Percentiles rank a stretch among this genome's conserved stretches.
These are phyloP conservation scores for Podila verticillata DNA, from an alignment of 192 early-diverging fungal genomes.

Conservation along the genomic window DNA sequence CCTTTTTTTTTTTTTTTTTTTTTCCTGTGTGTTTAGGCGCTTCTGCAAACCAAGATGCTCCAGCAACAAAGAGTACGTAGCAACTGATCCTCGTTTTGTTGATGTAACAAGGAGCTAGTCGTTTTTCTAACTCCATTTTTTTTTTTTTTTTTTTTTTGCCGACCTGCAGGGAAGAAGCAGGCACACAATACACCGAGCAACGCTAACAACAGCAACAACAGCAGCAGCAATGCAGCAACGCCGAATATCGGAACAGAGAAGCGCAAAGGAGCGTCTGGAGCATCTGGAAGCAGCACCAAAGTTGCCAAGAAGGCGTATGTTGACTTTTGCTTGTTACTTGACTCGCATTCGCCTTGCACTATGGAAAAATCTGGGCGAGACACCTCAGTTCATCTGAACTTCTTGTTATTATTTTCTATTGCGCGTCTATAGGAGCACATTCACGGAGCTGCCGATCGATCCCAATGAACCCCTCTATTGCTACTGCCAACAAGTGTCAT, in stretches of 20 bases:
- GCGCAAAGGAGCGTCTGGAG: constrained; percentile 19
- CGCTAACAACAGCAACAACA: constrained; percentile 11
- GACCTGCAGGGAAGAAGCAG: constrained; percentile 39
- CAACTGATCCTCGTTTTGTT: neutral
- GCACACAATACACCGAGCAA: constrained; percentile 25
- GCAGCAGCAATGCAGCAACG: constrained; percentile 11
- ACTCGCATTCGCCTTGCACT: neutral
- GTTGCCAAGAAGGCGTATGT: constrained; percentile 46
- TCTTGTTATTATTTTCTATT: too few relatives aligned
- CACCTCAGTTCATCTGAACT: too few relatives aligned
- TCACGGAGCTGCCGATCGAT: constrained; percentile 84
- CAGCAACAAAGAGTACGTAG: constrained; percentile 53
- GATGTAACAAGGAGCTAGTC: neutral
- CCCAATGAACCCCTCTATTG: constrained; percentile 98
- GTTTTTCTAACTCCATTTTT: neutral
- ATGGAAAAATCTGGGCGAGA: too few relatives aligned
- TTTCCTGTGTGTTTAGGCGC: neutral
- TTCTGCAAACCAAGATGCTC: constrained; percentile 19
- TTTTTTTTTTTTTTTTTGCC: neutral
- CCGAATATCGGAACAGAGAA: constrained; percentile 25
- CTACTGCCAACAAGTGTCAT: constrained; percentile 95
- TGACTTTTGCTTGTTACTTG: neutral
- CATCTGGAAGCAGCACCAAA: constrained; percentile 13
- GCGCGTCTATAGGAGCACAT: constrained; percentile 19
- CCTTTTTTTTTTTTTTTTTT: neutral